phyloP scores from a whole-genome alignment of 2,329 filamentous ascomycete species.

The Ceratocystis alfenasii region DNA sequence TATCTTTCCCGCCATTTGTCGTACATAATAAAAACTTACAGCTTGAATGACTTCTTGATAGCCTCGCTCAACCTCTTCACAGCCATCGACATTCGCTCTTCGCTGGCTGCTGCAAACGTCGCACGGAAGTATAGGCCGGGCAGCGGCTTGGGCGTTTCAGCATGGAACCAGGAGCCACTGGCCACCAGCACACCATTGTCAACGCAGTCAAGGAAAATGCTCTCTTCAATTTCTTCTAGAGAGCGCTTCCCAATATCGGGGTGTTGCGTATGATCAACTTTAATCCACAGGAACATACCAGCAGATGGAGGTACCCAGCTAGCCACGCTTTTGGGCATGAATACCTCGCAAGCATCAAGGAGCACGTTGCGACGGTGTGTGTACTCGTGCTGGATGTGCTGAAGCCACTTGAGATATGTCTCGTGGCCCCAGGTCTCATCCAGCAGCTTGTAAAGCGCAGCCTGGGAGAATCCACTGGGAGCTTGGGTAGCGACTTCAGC shows the following conservation, averaged over 20 bases:
- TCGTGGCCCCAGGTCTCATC: conserved; percentile 91
- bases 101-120: conserved; percentile 73
- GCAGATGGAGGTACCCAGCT: conserved; percentile 69
- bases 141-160: conserved; percentile 50
- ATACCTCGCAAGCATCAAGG: conserved; percentile 65
- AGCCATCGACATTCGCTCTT: conserved; percentile 57
- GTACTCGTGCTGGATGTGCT: conserved; percentile 69
- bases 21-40: conserved; percentile 23
- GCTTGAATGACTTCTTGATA: conserved; percentile 46
- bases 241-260: conserved; percentile 43
- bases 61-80: conserved; percentile 66
- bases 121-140: conserved; percentile 70
- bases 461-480: conserved; percentile 71
- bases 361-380: conserved; percentile 66
- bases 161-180: conserved; percentile 82
- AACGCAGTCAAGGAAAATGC: conserved; percentile 69
- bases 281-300: conserved; percentile 90
- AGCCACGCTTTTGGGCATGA: conserved; percentile 61
- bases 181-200: conserved; percentile 68
- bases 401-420: conserved; percentile 82
- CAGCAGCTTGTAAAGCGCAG: conserved; percentile 75
- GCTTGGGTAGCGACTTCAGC: conserved; percentile 77
- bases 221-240: conserved; percentile 63
- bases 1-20: neutral
- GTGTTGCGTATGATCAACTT: conserved; percentile 54